Evolutionary conservation across 75 land plant species (phyloP).

Genomic region (Sequoiadendron giganteum): DNA sequence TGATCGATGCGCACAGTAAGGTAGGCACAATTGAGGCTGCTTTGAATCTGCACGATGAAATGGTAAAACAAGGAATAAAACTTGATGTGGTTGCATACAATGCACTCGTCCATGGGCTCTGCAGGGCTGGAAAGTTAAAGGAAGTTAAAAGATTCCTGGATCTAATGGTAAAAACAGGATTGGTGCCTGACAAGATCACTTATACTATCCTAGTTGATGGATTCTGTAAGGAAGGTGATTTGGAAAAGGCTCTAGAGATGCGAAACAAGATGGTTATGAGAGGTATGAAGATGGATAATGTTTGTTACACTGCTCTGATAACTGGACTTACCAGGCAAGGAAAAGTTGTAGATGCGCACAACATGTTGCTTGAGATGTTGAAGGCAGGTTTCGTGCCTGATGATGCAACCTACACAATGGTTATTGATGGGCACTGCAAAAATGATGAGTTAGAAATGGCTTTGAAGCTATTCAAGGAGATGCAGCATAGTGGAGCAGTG

Average conservation of each 20-base stretch:
- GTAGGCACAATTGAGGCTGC: conserved; percentile 29
- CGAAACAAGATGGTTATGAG: conserved; percentile 51
- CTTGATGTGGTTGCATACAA: conserved; percentile 54
- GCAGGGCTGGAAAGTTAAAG: conserved; percentile 36
- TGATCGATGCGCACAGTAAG: conserved; percentile 62
- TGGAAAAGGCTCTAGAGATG: conserved; percentile 44
- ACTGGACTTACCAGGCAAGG: conserved; percentile 61
- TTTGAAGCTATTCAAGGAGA: conserved; percentile 55
- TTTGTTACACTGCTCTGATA: conserved; percentile 73
- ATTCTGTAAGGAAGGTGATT: conserved; percentile 65
- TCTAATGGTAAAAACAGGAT: conserved; percentile 40
- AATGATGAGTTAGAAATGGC: conserved; percentile 60
- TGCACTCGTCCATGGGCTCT: conserved; percentile 47
- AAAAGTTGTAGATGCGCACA: conserved; percentile 50
- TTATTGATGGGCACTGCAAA: conserved; percentile 73
- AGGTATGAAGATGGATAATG: conserved; percentile 64
- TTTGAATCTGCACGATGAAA: conserved; percentile 29
- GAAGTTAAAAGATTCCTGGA: conserved; percentile 37
- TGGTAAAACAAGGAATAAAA: conserved; percentile 24
- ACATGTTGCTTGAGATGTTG: conserved; percentile 48
- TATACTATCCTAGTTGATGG: conserved; percentile 82
- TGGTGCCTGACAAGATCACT: conserved; percentile 53
- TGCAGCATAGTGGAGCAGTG: conserved; percentile 48
- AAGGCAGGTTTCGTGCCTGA: conserved; percentile 51
- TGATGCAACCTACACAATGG: conserved; percentile 57